Conservation (phyloP, 176 grass and related monocot genomes). For the Carex parvula region DNA sequence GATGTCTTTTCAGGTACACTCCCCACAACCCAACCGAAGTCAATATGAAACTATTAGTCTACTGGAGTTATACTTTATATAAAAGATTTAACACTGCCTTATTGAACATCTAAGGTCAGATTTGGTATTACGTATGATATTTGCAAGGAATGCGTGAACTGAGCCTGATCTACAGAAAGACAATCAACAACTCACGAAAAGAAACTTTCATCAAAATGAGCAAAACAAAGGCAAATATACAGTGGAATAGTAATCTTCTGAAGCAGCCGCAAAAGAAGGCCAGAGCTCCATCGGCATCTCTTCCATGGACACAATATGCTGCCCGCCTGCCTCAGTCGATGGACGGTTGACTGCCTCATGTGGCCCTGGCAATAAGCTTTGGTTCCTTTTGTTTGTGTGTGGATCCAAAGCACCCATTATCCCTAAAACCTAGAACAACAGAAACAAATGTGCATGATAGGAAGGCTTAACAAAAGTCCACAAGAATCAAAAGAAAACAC, state of each 20-base stretch:
- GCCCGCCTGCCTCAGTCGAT: conserved; percentile 60
- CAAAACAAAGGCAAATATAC: conserved; percentile 42
- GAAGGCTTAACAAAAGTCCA: not conserved
- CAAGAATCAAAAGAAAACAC: not conserved
- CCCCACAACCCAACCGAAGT: not conserved
- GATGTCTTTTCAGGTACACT: not conserved
- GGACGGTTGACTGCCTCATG: conserved; percentile 62
- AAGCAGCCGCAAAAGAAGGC: conserved; percentile 82
- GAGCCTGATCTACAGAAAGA: not conserved
- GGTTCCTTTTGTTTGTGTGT: conserved; percentile 91
- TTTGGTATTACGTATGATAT: not conserved
- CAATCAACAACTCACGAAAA: not conserved
- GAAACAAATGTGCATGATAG: not conserved
- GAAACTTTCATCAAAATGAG: not conserved
- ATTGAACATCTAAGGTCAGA: not conserved
- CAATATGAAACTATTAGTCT: not conserved
- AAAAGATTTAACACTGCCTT: not conserved
- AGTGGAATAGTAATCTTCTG: conserved; percentile 97
- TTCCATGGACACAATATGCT: conserved; percentile 98
- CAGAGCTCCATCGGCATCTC: conserved; percentile 86
- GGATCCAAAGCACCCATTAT: conserved; percentile 99
- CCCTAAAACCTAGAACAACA: conserved; percentile 70
- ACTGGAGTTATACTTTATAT: not conserved
- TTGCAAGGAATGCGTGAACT: not conserved
- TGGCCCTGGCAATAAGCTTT: conserved; percentile 72